Evolutionary conservation across 352 stramenopile genomes (phyloP).

Genomic region (Globisporangium camurandrum): DNA sequence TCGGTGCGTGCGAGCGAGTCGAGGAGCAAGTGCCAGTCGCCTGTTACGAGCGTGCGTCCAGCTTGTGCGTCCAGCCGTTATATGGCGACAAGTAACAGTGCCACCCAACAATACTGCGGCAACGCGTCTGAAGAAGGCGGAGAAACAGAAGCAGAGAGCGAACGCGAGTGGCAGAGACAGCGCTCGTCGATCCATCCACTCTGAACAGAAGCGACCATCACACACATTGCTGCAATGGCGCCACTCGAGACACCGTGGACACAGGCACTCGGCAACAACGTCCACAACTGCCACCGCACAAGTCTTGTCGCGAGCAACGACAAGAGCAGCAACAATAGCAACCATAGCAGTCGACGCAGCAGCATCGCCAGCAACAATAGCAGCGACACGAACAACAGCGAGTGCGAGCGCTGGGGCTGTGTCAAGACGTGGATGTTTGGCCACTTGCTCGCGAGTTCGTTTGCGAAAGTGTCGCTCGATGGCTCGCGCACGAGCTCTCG

Average conservation of each 20-base stretch:
- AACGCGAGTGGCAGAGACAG: neutral
- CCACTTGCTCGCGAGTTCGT: constrained; percentile 54
- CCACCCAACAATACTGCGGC: neutral
- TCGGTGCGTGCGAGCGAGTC: too few relatives aligned
- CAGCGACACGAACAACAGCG: neutral
- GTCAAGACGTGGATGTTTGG: constrained; percentile 76
- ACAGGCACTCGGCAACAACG: constrained; percentile 1
- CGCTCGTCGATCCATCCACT: neutral
- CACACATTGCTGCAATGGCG: constrained; percentile 4
- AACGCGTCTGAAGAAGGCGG: neutral
- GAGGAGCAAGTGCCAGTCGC: too few relatives aligned
- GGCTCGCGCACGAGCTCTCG: neutral
- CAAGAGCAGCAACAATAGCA: constrained; percentile 1
- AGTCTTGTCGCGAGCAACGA: neutral
- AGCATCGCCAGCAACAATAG: constrained; percentile 1
- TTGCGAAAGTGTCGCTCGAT: constrained; percentile 43
- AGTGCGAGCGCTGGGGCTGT: constrained; percentile 36
- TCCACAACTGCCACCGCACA: constrained; percentile 1
- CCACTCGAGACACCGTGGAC: constrained; percentile 12
- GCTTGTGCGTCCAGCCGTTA: too few relatives aligned
- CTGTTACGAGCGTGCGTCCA: too few relatives aligned
- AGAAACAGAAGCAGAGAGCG: neutral
- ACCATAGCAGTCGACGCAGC: constrained; percentile 1
- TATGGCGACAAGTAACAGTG: constrained; percentile 1
- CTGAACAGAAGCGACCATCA: neutral